Evolutionary conservation across 495 filamentous ascomycete genomes (phyloP), one percentile per base, ranked within the genome.

Genomic region (Penicillium herquei): DNA sequence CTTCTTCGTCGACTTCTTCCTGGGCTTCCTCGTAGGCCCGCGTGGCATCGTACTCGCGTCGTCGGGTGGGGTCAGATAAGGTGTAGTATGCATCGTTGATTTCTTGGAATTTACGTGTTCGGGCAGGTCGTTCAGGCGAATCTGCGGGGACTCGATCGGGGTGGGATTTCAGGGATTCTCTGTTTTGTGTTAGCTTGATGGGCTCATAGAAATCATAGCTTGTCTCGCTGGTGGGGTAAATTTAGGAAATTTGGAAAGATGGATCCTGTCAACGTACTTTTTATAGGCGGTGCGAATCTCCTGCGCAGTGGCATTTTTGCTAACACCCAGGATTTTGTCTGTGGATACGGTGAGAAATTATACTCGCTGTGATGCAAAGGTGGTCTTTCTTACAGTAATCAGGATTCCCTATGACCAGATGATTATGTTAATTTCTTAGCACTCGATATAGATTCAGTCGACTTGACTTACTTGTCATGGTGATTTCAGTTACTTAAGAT

Each of bases 61-160:
- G 87, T 1, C 95, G 84, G 7, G 72, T 59, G 4, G 86, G 64
- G 67, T 98, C 92, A 0, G 87, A 92, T 39, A 98, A 88, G 18
- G 92, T 95, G 69, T 92, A 98, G 79, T 98, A 98, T 63, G 94
- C 94, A 70, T 98, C 94, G 76, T 96, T 98, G 64, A 98, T 89
- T 55, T 90, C 84, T 70, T 98, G 94, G 78, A 98, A 98, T 69
- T 88, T 87, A 61, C 87, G 85, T 7, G 94, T 98, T 57, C 93
- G 87, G 3, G 78, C 72, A n/a, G 84, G 64, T 51, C 92, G 87
- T 59, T 96, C 91, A 49, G 93, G 89, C 18, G 91, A 91, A 71
- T 92, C 87, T 62, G 82, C 74, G 39, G 92, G 82, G 50, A 98
- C 90, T 48, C 94, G 87, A 70, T 98, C 94, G 3, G 94, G 94